Evolutionary conservation across 2,329 filamentous ascomycete genomes (phyloP).

Genomic region (Neofusicoccum parvum): DNA sequence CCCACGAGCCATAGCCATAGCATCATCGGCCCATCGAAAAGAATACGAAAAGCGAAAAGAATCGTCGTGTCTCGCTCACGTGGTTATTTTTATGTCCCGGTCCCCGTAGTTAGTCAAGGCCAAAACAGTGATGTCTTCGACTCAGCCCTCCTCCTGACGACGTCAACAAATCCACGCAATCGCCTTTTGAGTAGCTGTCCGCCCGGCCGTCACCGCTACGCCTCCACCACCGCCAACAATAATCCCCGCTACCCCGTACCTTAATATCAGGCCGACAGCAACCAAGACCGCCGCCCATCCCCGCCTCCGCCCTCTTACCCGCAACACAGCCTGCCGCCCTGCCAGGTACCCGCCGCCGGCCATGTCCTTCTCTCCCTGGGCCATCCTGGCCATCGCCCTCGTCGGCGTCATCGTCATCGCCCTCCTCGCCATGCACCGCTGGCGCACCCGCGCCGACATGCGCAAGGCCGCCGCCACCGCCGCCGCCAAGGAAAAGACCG

Average conservation of each 20-base stretch:
- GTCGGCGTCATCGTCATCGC: constrained; percentile 1
- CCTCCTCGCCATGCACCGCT: background rate
- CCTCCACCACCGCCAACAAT: background rate
- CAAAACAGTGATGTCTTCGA: constrained; percentile 7
- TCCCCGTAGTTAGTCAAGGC: background rate
- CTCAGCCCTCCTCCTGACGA: background rate
- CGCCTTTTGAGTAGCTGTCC: too few relatives aligned
- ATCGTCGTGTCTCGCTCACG: background rate
- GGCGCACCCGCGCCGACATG: constrained; percentile 8
- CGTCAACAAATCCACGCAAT: background rate
- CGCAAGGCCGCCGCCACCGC: background rate
- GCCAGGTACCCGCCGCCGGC: too few relatives aligned
- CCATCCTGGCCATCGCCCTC: constrained; percentile 11
- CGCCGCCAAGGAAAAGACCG: background rate
- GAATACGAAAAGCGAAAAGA: background rate
- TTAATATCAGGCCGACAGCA: background rate
- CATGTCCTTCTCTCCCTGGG: constrained; percentile 7
- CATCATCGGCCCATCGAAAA: constrained; percentile 13
- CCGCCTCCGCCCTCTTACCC: too few relatives aligned
- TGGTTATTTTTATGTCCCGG: background rate
- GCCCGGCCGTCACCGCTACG: background rate
- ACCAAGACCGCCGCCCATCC: background rate
- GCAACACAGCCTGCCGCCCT: too few relatives aligned
- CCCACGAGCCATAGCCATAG: background rate
- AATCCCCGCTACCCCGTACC: background rate